These are phyloP conservation scores for Hymenoscyphus occultus DNA, from an alignment of 2,329 filamentous ascomycete genomes.

Conservation along the genomic window DNA sequence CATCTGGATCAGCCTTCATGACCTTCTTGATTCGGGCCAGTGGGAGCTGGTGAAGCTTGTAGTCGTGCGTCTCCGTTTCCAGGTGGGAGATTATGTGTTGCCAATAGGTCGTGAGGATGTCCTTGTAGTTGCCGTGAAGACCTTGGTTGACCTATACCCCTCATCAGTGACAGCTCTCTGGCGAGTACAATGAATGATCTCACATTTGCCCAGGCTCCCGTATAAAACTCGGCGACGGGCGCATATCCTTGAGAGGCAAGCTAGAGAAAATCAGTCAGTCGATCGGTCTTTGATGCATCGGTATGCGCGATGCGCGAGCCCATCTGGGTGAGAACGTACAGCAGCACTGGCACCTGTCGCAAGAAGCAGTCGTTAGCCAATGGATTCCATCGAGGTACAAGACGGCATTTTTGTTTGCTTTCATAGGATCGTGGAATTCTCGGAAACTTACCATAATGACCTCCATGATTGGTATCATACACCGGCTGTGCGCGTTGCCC, in stretches of 20 bases:
- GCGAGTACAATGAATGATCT: conserved; percentile 35
- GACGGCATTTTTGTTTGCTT: conserved; percentile 15
- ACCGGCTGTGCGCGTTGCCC: conserved; percentile 54
- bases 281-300: conserved; percentile 4
- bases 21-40: conserved; percentile 99
- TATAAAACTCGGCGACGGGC: conserved; percentile 86
- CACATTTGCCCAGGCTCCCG: conserved; percentile 93
- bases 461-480: conserved; percentile 72
- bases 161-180: conserved; percentile 26
- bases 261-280: conserved; percentile 44
- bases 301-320: conserved; percentile 7
- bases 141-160: conserved; percentile 81
- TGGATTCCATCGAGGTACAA: conserved; percentile 14
- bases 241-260: conserved; percentile 84
- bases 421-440: conserved; percentile 16
- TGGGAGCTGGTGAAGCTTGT: conserved; percentile 95
- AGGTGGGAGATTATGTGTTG: conserved; percentile 96
- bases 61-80: conserved; percentile 93
- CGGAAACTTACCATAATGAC: conserved; percentile 67
- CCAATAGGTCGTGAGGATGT: conserved; percentile 98
- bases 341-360: conserved; percentile 62
- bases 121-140: conserved; percentile 85
- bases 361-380: conserved; percentile 28
- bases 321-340: conserved; percentile 48
- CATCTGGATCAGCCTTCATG: conserved; percentile 98